Evolutionary conservation across 2,329 filamentous ascomycete species (phyloP), one percentile per base, ranked within the genome.

Genomic region (Talaromyces piceae): DNA sequence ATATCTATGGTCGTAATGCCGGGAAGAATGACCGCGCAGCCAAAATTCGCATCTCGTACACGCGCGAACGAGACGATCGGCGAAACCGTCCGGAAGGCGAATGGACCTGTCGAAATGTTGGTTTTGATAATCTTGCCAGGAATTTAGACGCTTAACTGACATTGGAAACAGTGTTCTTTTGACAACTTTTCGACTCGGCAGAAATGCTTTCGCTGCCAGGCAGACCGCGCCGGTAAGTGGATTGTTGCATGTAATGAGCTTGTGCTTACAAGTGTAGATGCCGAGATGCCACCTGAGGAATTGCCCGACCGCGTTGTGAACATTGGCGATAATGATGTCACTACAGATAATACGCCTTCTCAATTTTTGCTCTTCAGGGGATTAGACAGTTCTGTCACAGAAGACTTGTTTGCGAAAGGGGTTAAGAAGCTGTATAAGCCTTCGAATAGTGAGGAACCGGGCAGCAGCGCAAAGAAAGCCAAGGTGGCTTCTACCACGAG

Each of bases 301-400:
- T 65, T 71, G 49, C 59, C 69, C 41, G 68, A 67, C 16, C 75
- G 70, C 43, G 70, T 74, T 30, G 67, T 68, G 8, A 79, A 79
- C 30, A 74, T 71, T 50, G 77, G 77, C 22, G 77, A 80, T 53
- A 79, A 77, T 56, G 77, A 80, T 63, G 74, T 70, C 2, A 75
- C 76, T 1, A 71, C 76, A 4, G 74, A 80, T 48, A 73, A 70
- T 20, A 83, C 77, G 0, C 79, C 84, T 1, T 89, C 87, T 1
- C 87, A 90, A 58, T 89, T 91, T 57, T 71, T 93, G 18, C 80
- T 93, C 4, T 74, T 93, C 22, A 82, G 87, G 54, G 84, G 84
- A 6, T 71, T 94, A 5, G 82, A 88, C 27, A 70, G 79, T 0
- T 83, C 84, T 12, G 81, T 88, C 5, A 86, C 78, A 5, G 88